These are phyloP conservation scores for Erythrophleum ivorense DNA, from an alignment of 331 rosid genomes.

Conservation along the genomic window DNA sequence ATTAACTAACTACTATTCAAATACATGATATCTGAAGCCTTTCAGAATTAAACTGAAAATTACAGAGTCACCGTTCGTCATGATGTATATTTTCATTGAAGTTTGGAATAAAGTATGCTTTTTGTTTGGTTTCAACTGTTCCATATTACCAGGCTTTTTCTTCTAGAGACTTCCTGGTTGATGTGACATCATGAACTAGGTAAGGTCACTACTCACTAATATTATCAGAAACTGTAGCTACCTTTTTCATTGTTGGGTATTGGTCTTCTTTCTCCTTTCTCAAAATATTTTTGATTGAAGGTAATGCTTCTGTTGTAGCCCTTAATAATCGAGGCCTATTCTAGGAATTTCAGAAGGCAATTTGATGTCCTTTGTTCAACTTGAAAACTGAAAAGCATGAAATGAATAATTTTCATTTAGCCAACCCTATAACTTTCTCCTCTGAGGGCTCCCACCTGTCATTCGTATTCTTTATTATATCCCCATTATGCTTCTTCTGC, in stretches of 20 bases:
- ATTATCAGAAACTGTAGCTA: conserved; percentile 17
- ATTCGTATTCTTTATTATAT: conserved; percentile 14
- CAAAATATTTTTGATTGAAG: conserved; percentile 17
- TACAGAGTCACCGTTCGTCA: conserved; percentile 10
- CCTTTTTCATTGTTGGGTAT: conserved; percentile 39
- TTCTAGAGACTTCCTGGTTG: conserved; percentile 29
- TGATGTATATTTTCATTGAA: background rate
- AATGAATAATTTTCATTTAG: conserved; percentile 17
- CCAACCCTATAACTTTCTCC: conserved; percentile 30
- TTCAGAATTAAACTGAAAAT: conserved; percentile 27
- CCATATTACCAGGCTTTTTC: conserved; percentile 24
- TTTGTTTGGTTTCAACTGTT: conserved; percentile 15
- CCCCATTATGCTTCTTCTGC: conserved; percentile 35
- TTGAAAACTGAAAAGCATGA: conserved; percentile 41
- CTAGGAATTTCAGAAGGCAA: conserved; percentile 44
- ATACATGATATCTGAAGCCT: conserved; percentile 4
- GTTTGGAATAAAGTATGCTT: conserved; percentile 20
- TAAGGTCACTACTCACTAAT: conserved; percentile 24
- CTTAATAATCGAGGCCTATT: conserved; percentile 43
- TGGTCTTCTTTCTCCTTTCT: conserved; percentile 31
- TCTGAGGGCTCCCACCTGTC: conserved; percentile 27
- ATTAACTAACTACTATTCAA: background rate
- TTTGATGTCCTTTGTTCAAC: conserved; percentile 29
- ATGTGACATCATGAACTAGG: conserved; percentile 44
- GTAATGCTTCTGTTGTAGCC: conserved; percentile 25